These are phyloP conservation scores for Solanum pimpinellifolium DNA, from an alignment of 257 asterid genomes.

Conservation along the genomic window DNA sequence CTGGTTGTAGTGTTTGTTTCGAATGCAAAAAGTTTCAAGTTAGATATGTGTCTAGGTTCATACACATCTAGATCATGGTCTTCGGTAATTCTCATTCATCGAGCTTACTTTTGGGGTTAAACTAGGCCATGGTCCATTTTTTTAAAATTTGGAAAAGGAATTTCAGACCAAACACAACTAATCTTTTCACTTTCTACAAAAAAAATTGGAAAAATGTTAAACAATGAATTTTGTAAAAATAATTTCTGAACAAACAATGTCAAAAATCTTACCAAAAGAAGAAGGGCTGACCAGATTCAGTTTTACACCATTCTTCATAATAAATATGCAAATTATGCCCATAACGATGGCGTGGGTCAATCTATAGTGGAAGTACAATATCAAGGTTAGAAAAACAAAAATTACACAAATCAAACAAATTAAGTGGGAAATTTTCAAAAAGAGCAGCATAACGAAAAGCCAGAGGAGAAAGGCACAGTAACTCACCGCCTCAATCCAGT, in stretches of 20 bases:
- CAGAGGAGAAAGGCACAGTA: background rate
- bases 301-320: constrained; percentile 73
- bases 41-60: background rate
- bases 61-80: background rate
- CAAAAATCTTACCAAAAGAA: constrained; percentile 72
- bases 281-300: constrained; percentile 82
- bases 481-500: constrained; percentile 97
- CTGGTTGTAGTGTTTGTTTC: background rate
- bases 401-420: background rate
- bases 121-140: background rate
- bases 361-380: constrained; percentile 21
- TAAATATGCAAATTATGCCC: constrained; percentile 82
- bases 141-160: background rate
- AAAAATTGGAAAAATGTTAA: background rate
- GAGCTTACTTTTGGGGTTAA: background rate
- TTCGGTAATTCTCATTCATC: background rate
- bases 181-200: background rate
- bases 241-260: background rate
- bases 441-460: background rate
- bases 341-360: constrained; percentile 95
- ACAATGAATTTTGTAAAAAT: background rate
- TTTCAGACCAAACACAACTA: background rate
- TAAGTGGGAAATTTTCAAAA: background rate
- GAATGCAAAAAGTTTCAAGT: background rate
- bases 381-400: background rate